Base-by-base conservation (phyloP, 169 alveolate genomes). In the Babesia ovata region DNA sequence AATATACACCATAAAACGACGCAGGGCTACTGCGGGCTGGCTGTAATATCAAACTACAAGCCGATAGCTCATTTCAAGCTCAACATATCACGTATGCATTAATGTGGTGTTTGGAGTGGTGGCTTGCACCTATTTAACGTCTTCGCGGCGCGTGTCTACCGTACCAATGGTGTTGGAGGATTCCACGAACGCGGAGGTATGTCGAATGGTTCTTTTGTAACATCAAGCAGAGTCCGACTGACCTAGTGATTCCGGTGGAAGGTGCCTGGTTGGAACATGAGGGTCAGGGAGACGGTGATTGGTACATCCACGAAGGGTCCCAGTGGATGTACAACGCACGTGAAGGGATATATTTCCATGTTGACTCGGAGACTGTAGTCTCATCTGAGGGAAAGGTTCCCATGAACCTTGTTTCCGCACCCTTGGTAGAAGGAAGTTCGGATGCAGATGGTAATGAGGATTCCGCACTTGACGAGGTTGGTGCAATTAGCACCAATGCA, bases 301-400 rank as follows among this genome's bases (percentile, higher is more conserved):
- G 94, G 94, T 62, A 54, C 29, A 77, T 70, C 17, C 88, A 90
- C 56, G 89, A 90, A 46, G 50, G 63, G n/a, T 72, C 71, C 33
- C 70, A 90, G 28, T 90, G 94, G 94, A 59, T 90, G 71, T 85
- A 90, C 53, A 85, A 86, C 58, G 11, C 71, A 52, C 65, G 84
- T 21, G 94, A 90, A 19, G 65, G 66, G 1, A 71, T 84, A 19
- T 90, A 90, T 76, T 90, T 82, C 77, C 87, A 90, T 44, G 65
- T 90, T 11, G 76, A 59, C 19, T 58, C 76, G 63, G 60, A 46
- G 65, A 79, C 54, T 48, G 78, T 59, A 63, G 76, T 77, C 57
- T 48, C 62, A 7, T 9, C 59, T 26, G 69, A 60, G 8, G 75
- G 39, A 28, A 70, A 4, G 45, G 58, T 11, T 16, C 70, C 72